These are phyloP conservation scores for Phaeolepiota aurea DNA, from an alignment of 768 basidiomycete genomes.

Conservation along the genomic window DNA sequence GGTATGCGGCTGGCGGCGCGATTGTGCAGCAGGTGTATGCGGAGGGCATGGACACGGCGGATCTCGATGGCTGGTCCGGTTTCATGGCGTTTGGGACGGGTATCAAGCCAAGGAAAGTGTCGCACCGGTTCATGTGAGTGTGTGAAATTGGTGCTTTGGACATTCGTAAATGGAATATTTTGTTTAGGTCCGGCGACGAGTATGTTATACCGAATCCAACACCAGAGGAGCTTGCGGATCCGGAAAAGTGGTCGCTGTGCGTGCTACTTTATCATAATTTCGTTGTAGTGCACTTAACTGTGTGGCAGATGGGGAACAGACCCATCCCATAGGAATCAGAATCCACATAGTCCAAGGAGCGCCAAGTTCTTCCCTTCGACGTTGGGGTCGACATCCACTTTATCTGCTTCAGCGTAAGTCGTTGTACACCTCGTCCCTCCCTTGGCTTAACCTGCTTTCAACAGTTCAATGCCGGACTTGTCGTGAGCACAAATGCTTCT, in stretches of 20 bases:
- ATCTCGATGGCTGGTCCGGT: background rate
- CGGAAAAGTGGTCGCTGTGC: background rate
- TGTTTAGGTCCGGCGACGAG: background rate
- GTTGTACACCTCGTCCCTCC: no score
- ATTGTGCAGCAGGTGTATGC: no score
- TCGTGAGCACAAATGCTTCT: no score
- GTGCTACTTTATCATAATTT: background rate
- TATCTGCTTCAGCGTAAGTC: no score
- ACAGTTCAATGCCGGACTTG: no score
- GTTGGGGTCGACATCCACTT: no score
- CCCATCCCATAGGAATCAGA: background rate
- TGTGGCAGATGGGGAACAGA: background rate
- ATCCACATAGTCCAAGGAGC: background rate
- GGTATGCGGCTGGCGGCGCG: no score
- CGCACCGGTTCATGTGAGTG: background rate
- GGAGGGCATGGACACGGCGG: background rate
- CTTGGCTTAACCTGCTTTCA: no score
- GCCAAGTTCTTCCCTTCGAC: background rate
- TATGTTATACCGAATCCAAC: background rate
- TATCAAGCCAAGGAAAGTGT: background rate
- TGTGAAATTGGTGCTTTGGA: background rate
- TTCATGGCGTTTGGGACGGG: background rate
- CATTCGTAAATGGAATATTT: background rate
- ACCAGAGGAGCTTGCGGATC: background rate
- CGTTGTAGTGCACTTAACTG: background rate